A percentile compares a stretch with the other conserved stretches of the same genome.
These are phyloP conservation scores for Termitomyces sp. DNA, from an alignment of 768 basidiomycete species.

Conservation along the genomic window DNA sequence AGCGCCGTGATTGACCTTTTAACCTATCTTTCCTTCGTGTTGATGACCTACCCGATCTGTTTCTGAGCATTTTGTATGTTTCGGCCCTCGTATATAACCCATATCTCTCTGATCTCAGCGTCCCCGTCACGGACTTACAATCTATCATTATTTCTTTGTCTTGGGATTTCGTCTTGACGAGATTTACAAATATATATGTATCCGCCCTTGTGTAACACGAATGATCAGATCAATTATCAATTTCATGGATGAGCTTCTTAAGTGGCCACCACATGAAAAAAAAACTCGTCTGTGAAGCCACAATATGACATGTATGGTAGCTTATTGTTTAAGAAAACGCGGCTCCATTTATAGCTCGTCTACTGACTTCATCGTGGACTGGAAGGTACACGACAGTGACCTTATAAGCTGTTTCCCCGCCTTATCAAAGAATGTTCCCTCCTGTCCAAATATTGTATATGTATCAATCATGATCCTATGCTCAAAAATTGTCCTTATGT, in stretches of 20 bases:
- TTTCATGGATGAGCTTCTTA: too few species aligned
- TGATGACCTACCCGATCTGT: background rate
- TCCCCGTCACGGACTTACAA: constrained; percentile 5
- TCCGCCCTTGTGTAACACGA: background rate
- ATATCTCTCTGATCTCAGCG: background rate
- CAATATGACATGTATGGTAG: too few species aligned
- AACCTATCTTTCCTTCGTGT: background rate
- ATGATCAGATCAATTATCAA: background rate
- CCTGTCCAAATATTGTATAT: too few species aligned
- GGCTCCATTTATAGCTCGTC: too few species aligned
- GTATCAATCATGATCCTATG: too few species aligned
- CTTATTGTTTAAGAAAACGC: too few species aligned
- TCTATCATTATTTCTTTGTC: constrained; percentile 12
- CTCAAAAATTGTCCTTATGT: too few species aligned
- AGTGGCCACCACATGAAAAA: background rate
- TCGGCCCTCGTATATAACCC: background rate
- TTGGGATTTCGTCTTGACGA: background rate
- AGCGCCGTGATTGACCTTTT: constrained; percentile 1
- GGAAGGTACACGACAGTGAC: too few species aligned
- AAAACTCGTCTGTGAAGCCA: too few species aligned
- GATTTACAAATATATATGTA: background rate
- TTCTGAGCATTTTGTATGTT: background rate
- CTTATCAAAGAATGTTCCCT: too few species aligned
- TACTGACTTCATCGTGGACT: too few species aligned
- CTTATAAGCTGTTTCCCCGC: too few species aligned